These are phyloP conservation scores for Corylus heterophylla DNA, from an alignment of 306 rosid genomes.

Conservation along the genomic window DNA sequence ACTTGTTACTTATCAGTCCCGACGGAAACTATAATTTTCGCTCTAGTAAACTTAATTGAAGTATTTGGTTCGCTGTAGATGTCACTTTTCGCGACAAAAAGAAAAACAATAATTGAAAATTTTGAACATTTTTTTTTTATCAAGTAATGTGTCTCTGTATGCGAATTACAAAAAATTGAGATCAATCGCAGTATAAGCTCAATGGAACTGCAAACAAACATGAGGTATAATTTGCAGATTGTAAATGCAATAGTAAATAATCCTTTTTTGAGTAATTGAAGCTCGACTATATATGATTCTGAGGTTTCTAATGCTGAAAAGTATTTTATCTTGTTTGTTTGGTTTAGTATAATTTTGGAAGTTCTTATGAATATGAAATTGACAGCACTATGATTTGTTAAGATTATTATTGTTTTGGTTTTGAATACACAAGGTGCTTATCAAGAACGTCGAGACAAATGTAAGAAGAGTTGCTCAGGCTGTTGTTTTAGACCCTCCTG, in stretches of 20 bases:
- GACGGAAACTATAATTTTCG: neutral
- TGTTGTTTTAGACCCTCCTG: constrained; percentile 74
- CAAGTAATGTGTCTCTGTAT: neutral
- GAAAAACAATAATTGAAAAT: neutral
- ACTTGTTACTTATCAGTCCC: neutral
- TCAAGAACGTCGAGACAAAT: constrained; percentile 64
- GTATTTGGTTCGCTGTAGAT: neutral
- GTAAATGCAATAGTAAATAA: neutral
- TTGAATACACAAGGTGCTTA: constrained; percentile 50
- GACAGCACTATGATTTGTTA: neutral
- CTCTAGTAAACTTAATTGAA: neutral
- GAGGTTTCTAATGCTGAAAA: neutral
- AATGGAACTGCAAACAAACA: neutral
- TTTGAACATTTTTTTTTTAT: constrained; percentile 8
- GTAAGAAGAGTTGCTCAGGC: constrained; percentile 64
- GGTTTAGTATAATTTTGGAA: neutral
- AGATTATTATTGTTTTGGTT: neutral
- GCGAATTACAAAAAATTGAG: neutral
- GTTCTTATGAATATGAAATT: neutral
- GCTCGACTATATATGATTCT: neutral
- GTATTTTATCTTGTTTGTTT: neutral
- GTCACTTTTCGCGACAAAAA: neutral
- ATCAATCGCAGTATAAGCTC: neutral
- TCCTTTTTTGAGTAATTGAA: neutral
- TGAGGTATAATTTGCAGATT: neutral